These are phyloP conservation scores for Aquilaria agallochum DNA, from an alignment of 441 rosid genomes.

Conservation along the genomic window DNA sequence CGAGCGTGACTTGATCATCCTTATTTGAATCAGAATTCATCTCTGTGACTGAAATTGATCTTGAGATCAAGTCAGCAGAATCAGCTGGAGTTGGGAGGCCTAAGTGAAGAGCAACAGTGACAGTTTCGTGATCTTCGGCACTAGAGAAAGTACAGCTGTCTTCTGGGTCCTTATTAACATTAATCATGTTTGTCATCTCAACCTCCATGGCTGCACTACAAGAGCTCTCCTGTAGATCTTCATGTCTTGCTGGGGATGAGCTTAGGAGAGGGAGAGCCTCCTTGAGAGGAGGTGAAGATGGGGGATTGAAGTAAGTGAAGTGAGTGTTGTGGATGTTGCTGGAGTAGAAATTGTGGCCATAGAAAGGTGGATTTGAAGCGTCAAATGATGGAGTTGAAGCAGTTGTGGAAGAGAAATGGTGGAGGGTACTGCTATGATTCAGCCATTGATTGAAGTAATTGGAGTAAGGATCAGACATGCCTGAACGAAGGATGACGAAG, in stretches of 20 bases:
- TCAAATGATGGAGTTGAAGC: conserved; percentile 32
- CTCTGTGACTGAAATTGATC: conserved; percentile 26
- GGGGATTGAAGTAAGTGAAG: conserved; percentile 19
- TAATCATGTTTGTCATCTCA: conserved; percentile 13
- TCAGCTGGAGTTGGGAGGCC: conserved; percentile 49
- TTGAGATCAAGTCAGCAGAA: conserved; percentile 34
- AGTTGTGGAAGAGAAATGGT: conserved; percentile 34
- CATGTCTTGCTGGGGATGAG: conserved; percentile 45
- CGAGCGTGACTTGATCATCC: conserved; percentile 20
- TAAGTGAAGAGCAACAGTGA: conserved; percentile 59
- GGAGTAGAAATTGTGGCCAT: conserved; percentile 24
- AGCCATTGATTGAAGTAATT: conserved; percentile 52
- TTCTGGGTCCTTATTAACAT: conserved; percentile 19
- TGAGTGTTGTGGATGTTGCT: conserved; percentile 14
- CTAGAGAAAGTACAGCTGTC: conserved; percentile 7
- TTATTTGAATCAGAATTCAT: conserved; percentile 31
- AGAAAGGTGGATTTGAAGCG: conserved; percentile 20
- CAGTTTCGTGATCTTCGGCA: conserved; percentile 23
- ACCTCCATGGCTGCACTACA: conserved; percentile 32
- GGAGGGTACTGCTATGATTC: conserved; percentile 35
- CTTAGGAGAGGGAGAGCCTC: conserved; percentile 77
- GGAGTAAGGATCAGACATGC: conserved; percentile 78
- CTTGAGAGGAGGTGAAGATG: conserved; percentile 56
- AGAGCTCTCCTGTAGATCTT: conserved; percentile 19
- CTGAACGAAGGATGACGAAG: conserved; percentile 16